These are phyloP conservation scores for Didymella glomerata DNA, from an alignment of 2,329 filamentous ascomycete species.

Conservation along the genomic window DNA sequence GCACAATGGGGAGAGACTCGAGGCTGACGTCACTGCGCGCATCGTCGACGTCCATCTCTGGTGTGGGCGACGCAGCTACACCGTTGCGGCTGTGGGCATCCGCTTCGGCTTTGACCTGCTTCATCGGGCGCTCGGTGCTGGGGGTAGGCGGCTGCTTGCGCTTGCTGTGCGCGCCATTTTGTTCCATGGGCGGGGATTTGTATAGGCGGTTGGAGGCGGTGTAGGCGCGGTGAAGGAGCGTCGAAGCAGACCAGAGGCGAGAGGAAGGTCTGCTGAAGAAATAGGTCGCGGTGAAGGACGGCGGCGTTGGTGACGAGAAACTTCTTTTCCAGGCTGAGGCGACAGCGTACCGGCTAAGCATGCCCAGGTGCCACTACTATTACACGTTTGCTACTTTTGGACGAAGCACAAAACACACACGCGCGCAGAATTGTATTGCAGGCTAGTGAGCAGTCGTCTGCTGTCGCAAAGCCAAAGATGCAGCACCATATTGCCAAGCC, in stretches of 20 bases:
- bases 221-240: constrained; percentile 10
- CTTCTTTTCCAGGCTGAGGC: constrained; percentile 41
- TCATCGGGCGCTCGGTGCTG: constrained; percentile 60
- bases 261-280: constrained; percentile 15
- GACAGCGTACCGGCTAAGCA: constrained; percentile 43
- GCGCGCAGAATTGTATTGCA: constrained; percentile 16
- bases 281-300: constrained; percentile 23
- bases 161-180: constrained; percentile 61
- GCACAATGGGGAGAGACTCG: constrained; percentile 47
- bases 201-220: constrained; percentile 9
- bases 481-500: constrained; percentile 20
- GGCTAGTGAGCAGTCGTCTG: constrained; percentile 1
- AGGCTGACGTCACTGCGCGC: constrained; percentile 51
- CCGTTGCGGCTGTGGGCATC: constrained; percentile 52
- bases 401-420: constrained; percentile 12
- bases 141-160: constrained; percentile 62
- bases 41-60: constrained; percentile 47
- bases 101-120: constrained; percentile 62
- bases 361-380: constrained; percentile 27
- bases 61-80: constrained; percentile 30
- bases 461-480: constrained; percentile 18
- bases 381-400: constrained; percentile 18
- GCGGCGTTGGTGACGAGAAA: constrained; percentile 29
- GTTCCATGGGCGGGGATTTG: constrained; percentile 54
- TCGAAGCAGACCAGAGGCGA: constrained; percentile 9